These are phyloP conservation scores for Phytopythium kandeliae DNA, from an alignment of 352 stramenopile genomes.

Conservation along the genomic window DNA sequence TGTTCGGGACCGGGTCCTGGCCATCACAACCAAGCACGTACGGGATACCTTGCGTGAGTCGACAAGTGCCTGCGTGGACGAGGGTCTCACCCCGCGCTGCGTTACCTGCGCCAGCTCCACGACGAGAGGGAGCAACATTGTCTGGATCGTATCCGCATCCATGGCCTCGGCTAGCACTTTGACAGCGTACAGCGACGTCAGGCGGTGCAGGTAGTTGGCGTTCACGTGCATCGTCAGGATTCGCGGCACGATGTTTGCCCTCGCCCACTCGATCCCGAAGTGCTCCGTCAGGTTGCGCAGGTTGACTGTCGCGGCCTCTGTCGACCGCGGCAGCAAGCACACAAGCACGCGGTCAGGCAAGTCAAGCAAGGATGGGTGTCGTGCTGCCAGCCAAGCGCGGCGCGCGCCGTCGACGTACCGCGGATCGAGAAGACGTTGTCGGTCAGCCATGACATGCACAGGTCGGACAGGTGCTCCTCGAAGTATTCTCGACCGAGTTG, in stretches of 20 bases:
- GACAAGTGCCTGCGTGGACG: no score
- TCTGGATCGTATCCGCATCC: conserved; percentile 68
- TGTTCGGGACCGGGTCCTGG: conserved; percentile 96
- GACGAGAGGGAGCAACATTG: conserved; percentile 89
- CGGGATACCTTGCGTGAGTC: no score
- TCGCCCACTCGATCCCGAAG: conserved; percentile 96
- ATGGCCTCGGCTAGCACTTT: conserved; percentile 79
- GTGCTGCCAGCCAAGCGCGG: background rate
- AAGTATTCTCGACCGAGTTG: conserved; percentile 97
- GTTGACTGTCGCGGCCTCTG: conserved; percentile 94
- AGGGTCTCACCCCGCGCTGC: no score
- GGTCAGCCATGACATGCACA: conserved; percentile 96
- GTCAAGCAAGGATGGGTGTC: no score
- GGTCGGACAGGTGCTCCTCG: conserved; percentile 89
- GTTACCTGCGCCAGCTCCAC: conserved; percentile 89
- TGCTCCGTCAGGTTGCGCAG: conserved; percentile 91
- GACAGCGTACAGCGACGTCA: conserved; percentile 89
- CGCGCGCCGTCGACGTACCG: conserved; percentile 18
- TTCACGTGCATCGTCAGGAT: conserved; percentile 93
- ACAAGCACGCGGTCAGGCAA: background rate
- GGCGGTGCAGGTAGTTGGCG: conserved; percentile 91
- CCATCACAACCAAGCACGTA: no score
- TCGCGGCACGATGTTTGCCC: conserved; percentile 90
- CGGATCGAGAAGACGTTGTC: conserved; percentile 98
- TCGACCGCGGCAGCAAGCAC: background rate